A percentile compares a stretch with the other conserved stretches of the same genome.
Evolutionary conservation across 305 asterid species (phyloP).

Genomic region (Solanum hybrid): DNA sequence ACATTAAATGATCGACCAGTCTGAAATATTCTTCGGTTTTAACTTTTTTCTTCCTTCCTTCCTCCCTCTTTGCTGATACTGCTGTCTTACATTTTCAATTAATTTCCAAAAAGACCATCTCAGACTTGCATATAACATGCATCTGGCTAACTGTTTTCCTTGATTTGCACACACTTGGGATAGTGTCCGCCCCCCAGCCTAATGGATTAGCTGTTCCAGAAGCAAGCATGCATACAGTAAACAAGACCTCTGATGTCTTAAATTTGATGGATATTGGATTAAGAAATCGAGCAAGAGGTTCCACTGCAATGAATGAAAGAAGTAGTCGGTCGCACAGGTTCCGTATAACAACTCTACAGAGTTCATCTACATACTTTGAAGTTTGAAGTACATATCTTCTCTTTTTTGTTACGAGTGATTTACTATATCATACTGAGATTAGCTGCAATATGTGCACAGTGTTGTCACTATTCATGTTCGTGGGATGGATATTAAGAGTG

Average conservation of each 20-base stretch:
- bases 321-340: constrained; percentile 38
- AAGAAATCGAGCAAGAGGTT: constrained; percentile 25
- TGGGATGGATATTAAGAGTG: constrained; percentile 21
- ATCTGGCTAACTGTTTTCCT: constrained; percentile 13
- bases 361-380: background rate
- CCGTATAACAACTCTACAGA: background rate
- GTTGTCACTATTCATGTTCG: constrained; percentile 23
- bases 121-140: background rate
- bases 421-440: background rate
- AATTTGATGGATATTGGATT: constrained; percentile 29
- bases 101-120: background rate
- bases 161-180: constrained; percentile 37
- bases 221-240: constrained; percentile 29
- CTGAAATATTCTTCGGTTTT: background rate
- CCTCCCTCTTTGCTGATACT: background rate
- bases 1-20: background rate
- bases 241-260: constrained; percentile 22
- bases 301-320: constrained; percentile 35
- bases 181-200: constrained; percentile 22
- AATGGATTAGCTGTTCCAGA: constrained; percentile 32
- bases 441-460: constrained; percentile 9
- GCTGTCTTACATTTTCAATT: background rate
- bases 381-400: background rate
- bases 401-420: background rate
- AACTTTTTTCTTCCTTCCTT: background rate